Evolutionary conservation across 306 rosid species (phyloP), one percentile per base, ranked within the genome.

Genomic region (Rubus parviflorus): DNA sequence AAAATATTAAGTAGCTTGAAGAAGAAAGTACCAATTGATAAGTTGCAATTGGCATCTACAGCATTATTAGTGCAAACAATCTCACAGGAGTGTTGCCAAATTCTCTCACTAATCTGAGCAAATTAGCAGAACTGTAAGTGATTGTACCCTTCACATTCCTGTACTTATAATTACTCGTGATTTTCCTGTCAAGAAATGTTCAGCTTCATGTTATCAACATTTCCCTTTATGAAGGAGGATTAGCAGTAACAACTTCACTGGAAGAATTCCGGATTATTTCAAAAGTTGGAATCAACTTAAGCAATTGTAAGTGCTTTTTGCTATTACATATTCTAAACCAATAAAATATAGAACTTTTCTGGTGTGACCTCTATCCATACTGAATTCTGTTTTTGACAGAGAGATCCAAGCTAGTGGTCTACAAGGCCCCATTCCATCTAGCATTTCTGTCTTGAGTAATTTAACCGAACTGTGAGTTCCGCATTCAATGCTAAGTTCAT

Each of bases 391-490:
- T 41, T 5, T 74, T 51, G 9, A 77, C 69, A 82, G 85, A 43
- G 85, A 82, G 61, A 82, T 82, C 35, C 73, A 77, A 68, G 85
- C 76, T 12, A 82, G 82, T 60, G 82, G 85, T 60, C 23, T 82
- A 37, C 19, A 68, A 51, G 82, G 85, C 9, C 85, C 79, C 4
- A 78, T 82, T 61, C 85, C 85, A 1, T 10, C 75, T 7, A 82
- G n/a, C 68, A 67, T 82, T 67, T 82, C 85, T 60, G 51, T 9
- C 30, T 16, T 77, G 76, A 8, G 40, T 42, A 68, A 60, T 14
- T 78, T 82, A 51, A 58, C 68, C 1, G 53, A 77, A 9, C 68
- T 78, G 85, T 82, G 63, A 82, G 82, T 82, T 49, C 43, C 53
- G 17, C 56, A 19, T 49, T 58, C 68, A 8, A 76, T 42, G 13